These are phyloP conservation scores for Stenogyne calaminthoides DNA, from an alignment of 305 asterid species.

Conservation along the genomic window DNA sequence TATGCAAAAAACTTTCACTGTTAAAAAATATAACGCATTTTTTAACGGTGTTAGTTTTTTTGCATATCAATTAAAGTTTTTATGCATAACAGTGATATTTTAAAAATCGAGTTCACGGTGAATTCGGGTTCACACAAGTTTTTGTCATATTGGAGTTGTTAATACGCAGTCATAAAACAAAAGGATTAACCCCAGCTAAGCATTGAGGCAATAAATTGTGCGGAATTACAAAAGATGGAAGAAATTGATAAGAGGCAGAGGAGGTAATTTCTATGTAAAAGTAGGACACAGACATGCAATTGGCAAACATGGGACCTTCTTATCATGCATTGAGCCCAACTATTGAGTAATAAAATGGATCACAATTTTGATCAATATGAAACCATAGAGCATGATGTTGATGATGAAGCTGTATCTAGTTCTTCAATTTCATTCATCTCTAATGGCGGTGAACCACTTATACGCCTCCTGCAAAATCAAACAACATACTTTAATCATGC, in stretches of 20 bases:
- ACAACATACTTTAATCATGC: not conserved
- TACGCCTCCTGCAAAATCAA: conserved; percentile 52
- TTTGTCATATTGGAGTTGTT: too few species aligned
- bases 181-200: not conserved
- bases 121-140: too few species aligned
- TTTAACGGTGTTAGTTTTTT: too few species aligned
- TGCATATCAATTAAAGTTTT: too few species aligned
- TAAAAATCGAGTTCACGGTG: too few species aligned
- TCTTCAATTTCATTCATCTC: conserved; percentile 57
- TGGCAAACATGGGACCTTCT: not conserved
- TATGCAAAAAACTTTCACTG: too few species aligned
- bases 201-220: not conserved
- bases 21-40: too few species aligned
- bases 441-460: conserved; percentile 42
- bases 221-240: not conserved
- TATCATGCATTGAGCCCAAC: not conserved
- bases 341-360: not conserved
- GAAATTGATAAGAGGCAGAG: not conserved
- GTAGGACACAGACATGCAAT: not conserved
- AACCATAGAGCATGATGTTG: conserved; percentile 32
- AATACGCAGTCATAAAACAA: not conserved
- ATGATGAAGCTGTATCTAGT: conserved; percentile 61
- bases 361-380: conserved; percentile 38
- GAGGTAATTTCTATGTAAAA: not conserved
- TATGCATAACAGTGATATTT: too few species aligned